Percentiles rank a stretch among this genome's conserved stretches.
Conservation (phyloP, 768 basidiomycete species). For the Pholiota molesta region DNA sequence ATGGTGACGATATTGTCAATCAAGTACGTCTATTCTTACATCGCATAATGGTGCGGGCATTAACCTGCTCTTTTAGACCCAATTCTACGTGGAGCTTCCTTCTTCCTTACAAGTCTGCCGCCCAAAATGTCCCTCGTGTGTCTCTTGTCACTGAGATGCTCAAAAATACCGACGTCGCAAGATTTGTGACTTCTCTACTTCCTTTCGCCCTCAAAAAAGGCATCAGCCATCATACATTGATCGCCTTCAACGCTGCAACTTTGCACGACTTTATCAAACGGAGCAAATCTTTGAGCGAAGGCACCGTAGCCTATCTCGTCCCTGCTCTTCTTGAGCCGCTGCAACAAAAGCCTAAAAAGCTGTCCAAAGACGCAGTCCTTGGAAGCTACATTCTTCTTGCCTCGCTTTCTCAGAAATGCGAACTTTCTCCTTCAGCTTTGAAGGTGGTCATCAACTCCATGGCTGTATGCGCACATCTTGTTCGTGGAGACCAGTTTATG, state of each 20-base stretch:
- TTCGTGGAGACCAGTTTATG: slow-evolving; percentile 61
- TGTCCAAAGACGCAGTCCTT: slow-evolving; percentile 62
- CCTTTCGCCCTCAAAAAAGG: slow-evolving; percentile 57
- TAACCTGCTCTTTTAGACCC: slow-evolving; percentile 39
- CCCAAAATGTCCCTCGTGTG: slow-evolving; percentile 71
- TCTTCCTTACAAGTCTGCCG: slow-evolving; percentile 73
- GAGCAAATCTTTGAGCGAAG: slow-evolving; percentile 61
- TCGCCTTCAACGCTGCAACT: slow-evolving; percentile 82
- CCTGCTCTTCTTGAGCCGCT: slow-evolving; percentile 67
- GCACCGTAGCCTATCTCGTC: slow-evolving; percentile 63
- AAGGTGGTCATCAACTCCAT: slow-evolving; percentile 60
- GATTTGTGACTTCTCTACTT: slow-evolving; percentile 69
- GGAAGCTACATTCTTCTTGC: slow-evolving; percentile 76
- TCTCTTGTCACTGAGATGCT: slow-evolving; percentile 81
- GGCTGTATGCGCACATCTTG: slow-evolving; percentile 48
- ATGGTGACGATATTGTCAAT: slow-evolving; percentile 87
- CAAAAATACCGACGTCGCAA: slow-evolving; percentile 68
- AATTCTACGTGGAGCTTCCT: slow-evolving; percentile 72
- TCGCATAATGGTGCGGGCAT: neutral
- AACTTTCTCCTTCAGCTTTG: slow-evolving; percentile 59
- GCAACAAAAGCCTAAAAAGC: slow-evolving; percentile 35
- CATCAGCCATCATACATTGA: slow-evolving; percentile 65
- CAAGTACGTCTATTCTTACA: slow-evolving; percentile 46
- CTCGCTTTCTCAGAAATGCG: slow-evolving; percentile 67
- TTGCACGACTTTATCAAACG: slow-evolving; percentile 79